phyloP scores from a whole-genome alignment of 2,329 filamentous ascomycete genomes.

The Neonectria magnoliae region DNA sequence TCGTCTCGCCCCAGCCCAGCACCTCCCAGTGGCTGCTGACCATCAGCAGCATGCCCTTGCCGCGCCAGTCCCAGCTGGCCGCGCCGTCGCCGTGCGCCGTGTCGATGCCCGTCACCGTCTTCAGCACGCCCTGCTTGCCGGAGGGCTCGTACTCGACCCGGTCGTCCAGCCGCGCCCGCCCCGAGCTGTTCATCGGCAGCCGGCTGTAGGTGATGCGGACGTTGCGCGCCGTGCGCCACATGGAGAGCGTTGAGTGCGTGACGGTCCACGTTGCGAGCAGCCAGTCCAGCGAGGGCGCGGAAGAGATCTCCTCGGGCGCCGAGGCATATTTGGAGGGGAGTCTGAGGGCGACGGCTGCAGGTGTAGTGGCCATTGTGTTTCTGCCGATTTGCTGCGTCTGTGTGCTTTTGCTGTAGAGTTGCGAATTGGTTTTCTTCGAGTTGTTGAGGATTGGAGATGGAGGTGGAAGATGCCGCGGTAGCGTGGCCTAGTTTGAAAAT shows the following conservation, averaged over 20 bases:
- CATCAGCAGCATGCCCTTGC: conserved; percentile 78
- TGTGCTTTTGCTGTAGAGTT: not conserved
- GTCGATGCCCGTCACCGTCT: conserved; percentile 74
- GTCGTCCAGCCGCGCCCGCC: conserved; percentile 70
- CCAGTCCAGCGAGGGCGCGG: conserved; percentile 64
- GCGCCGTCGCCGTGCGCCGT: conserved; percentile 46
- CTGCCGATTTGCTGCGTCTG: conserved; percentile 25
- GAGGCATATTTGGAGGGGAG: conserved; percentile 61
- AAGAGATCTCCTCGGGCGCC: conserved; percentile 40
- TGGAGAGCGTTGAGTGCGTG: conserved; percentile 78
- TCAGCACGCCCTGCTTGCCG: conserved; percentile 59
- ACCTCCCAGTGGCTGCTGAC: conserved; percentile 84
- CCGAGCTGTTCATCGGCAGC: conserved; percentile 54
- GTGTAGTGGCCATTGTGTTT: conserved; percentile 29
- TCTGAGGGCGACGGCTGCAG: conserved; percentile 39
- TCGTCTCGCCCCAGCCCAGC: conserved; percentile 74
- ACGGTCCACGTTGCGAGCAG: conserved; percentile 76
- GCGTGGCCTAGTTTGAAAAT: conserved; percentile 2
- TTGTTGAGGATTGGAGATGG: not conserved
- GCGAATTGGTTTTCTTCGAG: not conserved
- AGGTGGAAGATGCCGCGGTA: not conserved
- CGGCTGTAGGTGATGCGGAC: conserved; percentile 80
- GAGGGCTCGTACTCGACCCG: conserved; percentile 75
- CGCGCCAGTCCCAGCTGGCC: conserved; percentile 77
- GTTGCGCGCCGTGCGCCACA: conserved; percentile 85